These are phyloP conservation scores for Termitomyces sp. DNA, from an alignment of 768 basidiomycete species.

Conservation along the genomic window DNA sequence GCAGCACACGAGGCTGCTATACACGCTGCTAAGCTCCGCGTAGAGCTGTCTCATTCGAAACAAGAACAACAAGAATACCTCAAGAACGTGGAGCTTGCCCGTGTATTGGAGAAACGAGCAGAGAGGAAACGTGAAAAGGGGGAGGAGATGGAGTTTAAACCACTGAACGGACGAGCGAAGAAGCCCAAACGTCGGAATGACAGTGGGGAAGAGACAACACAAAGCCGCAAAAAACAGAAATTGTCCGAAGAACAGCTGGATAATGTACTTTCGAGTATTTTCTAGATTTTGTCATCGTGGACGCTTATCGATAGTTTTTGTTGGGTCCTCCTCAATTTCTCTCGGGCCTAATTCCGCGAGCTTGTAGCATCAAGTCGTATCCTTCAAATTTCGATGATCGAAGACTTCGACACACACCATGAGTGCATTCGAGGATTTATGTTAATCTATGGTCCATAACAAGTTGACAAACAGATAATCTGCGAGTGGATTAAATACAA, in stretches of 20 bases:
- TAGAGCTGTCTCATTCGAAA: constrained; percentile 84
- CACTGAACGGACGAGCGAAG: constrained; percentile 23
- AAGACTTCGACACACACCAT: too few relatives aligned
- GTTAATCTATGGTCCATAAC: too few relatives aligned
- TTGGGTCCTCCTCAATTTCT: too few relatives aligned
- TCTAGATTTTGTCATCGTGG: constrained; percentile 9
- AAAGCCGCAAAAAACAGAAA: constrained; percentile 26
- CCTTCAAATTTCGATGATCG: too few relatives aligned
- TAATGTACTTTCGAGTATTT: constrained; percentile 15
- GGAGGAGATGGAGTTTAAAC: constrained; percentile 43
- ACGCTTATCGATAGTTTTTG: not conserved
- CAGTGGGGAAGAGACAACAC: constrained; percentile 17
- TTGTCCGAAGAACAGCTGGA: constrained; percentile 14
- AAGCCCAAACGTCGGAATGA: constrained; percentile 24
- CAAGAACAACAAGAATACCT: constrained; percentile 92
- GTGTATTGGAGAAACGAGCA: constrained; percentile 78
- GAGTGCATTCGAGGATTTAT: too few relatives aligned
- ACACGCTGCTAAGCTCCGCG: constrained; percentile 84
- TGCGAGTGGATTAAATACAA: too few relatives aligned
- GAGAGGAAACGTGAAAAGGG: constrained; percentile 60
- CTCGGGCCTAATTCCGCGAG: too few relatives aligned
- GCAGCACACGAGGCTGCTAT: constrained; percentile 91
- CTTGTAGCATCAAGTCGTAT: too few relatives aligned
- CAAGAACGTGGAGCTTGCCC: constrained; percentile 91
- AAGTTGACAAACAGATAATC: too few relatives aligned